phyloP scores from a whole-genome alignment of 2,329 filamentous ascomycete species.

The Monosporascus cannonballus region DNA sequence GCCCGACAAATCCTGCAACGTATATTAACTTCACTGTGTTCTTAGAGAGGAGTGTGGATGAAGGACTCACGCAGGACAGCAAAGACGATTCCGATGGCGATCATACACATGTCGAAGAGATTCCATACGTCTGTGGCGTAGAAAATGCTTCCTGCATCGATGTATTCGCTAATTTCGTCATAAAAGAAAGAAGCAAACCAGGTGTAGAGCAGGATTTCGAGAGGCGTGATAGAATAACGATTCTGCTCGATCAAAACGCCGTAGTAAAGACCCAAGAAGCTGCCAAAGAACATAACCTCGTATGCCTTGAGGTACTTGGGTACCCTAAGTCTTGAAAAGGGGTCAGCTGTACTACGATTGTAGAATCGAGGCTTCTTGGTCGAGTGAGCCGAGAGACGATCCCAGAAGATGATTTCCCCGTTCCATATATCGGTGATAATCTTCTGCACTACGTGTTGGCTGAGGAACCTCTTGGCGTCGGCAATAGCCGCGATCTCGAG shows the following conservation, averaged over 20 bases:
- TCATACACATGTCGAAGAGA: slow-evolving; percentile 67
- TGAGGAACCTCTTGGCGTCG: slow-evolving; percentile 66
- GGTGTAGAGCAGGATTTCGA: slow-evolving; percentile 71
- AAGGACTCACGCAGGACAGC: slow-evolving; percentile 59
- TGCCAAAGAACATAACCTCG: slow-evolving; percentile 64
- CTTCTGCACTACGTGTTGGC: slow-evolving; percentile 63
- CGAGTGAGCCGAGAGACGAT: slow-evolving; percentile 55
- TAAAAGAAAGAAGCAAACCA: slow-evolving; percentile 87
- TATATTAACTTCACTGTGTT: slow-evolving; percentile 13
- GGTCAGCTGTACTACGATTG: slow-evolving; percentile 52
- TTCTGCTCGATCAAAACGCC: slow-evolving; percentile 73
- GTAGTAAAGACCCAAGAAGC: slow-evolving; percentile 75
- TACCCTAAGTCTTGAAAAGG: slow-evolving; percentile 63
- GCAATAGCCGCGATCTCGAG: slow-evolving; percentile 69
- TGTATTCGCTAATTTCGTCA: slow-evolving; percentile 78
- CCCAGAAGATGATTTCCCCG: slow-evolving; percentile 72
- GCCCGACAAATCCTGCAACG: slow-evolving; percentile 55
- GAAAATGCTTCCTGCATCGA: slow-evolving; percentile 80
- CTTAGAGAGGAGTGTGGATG: background rate
- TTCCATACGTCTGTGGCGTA: slow-evolving; percentile 83
- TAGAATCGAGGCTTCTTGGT: slow-evolving; percentile 62
- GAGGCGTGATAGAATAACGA: slow-evolving; percentile 55
- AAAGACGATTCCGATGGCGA: slow-evolving; percentile 65
- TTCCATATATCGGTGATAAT: slow-evolving; percentile 68
- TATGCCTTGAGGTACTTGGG: slow-evolving; percentile 68